Conservation (phyloP, 441 rosid species). For the Erysimum cheiri region DNA sequence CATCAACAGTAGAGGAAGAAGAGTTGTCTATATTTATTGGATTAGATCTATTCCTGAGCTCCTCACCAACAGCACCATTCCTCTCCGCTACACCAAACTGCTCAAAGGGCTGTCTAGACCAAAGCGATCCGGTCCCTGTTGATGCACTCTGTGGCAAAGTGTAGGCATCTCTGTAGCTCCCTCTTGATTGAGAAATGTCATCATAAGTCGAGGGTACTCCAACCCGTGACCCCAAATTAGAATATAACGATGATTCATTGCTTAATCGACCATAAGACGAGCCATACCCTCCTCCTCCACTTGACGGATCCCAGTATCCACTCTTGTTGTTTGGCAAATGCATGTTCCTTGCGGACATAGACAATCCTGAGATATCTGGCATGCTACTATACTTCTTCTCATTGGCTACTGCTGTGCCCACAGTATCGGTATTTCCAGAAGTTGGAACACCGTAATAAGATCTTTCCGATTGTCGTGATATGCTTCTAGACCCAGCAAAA, state of each 20-base stretch:
- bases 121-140: slow-evolving; percentile 71
- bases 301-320: slow-evolving; percentile 59
- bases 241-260: slow-evolving; percentile 54
- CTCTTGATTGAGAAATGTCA: slow-evolving; percentile 56
- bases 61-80: slow-evolving; percentile 56
- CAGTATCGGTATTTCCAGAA: slow-evolving; percentile 55
- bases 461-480: slow-evolving; percentile 58
- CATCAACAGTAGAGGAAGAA: slow-evolving; percentile 57
- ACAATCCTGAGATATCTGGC: slow-evolving; percentile 82
- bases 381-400: slow-evolving; percentile 81
- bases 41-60: slow-evolving; percentile 56
- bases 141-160: slow-evolving; percentile 48
- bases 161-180: slow-evolving; percentile 56
- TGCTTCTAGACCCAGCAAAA: slow-evolving; percentile 59
- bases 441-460: slow-evolving; percentile 52
- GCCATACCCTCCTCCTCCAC: slow-evolving; percentile 58
- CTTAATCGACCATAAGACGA: slow-evolving; percentile 56
- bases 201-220: slow-evolving; percentile 59
- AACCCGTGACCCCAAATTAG: slow-evolving; percentile 55
- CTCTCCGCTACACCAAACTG: slow-evolving; percentile 91
- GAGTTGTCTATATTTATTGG: slow-evolving; percentile 50
- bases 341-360: slow-evolving; percentile 60
- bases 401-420: slow-evolving; percentile 48
- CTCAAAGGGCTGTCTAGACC: slow-evolving; percentile 98
- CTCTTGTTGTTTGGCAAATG: slow-evolving; percentile 53